These are phyloP conservation scores for Xylariaceae sp. DNA, from an alignment of 2,329 filamentous ascomycete genomes.

Conservation along the genomic window DNA sequence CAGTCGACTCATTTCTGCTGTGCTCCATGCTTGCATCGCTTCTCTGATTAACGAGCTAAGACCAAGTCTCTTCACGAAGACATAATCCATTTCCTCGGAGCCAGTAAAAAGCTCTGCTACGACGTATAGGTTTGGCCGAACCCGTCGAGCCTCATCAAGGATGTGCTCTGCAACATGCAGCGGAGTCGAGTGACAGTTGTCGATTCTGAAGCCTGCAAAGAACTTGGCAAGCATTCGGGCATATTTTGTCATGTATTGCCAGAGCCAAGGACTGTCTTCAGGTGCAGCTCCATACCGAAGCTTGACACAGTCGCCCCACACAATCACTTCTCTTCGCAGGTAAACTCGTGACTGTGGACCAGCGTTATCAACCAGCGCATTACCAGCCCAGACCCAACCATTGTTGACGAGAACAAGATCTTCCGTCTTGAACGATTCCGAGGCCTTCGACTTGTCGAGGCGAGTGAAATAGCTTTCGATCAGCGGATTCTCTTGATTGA, in stretches of 20 bases:
- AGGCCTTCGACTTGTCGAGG: slow-evolving; percentile 72
- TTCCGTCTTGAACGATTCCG: slow-evolving; percentile 69
- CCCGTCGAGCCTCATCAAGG: slow-evolving; percentile 83
- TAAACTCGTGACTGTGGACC: slow-evolving; percentile 89
- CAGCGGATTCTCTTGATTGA: slow-evolving; percentile 72
- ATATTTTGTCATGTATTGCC: slow-evolving; percentile 94
- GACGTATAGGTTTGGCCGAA: slow-evolving; percentile 84
- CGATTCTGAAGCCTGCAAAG: slow-evolving; percentile 92
- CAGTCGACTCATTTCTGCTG: slow-evolving; percentile 83
- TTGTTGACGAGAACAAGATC: slow-evolving; percentile 88
- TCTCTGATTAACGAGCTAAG: slow-evolving; percentile 90
- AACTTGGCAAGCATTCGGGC: slow-evolving; percentile 89
- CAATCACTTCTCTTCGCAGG: slow-evolving; percentile 89
- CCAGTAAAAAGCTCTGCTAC: slow-evolving; percentile 95
- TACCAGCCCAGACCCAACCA: slow-evolving; percentile 98
- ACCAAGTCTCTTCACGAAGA: slow-evolving; percentile 90
- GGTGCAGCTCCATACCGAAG: slow-evolving; percentile 79
- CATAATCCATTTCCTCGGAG: slow-evolving; percentile 91
- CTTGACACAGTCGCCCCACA: slow-evolving; percentile 98
- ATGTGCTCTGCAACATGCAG: slow-evolving; percentile 93
- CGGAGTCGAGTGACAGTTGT: slow-evolving; percentile 96
- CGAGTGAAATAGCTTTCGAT: slow-evolving; percentile 96
- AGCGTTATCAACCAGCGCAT: slow-evolving; percentile 90
- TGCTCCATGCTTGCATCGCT: slow-evolving; percentile 98
- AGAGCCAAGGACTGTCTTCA: slow-evolving; percentile 86